Conservation (phyloP, 768 basidiomycete genomes). For the Pleurotus citrinopileatus region DNA sequence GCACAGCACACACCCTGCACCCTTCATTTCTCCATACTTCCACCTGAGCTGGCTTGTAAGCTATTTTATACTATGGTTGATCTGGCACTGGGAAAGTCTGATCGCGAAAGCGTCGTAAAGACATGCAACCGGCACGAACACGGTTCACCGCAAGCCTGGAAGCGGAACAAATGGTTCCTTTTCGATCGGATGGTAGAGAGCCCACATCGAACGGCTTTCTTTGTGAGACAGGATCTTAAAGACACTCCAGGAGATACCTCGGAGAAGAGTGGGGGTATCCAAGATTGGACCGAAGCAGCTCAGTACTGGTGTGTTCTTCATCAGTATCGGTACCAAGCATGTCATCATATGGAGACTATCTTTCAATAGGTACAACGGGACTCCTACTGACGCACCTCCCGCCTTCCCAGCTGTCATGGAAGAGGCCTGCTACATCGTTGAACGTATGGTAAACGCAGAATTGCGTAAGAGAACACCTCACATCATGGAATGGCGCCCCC, state of each 20-base stretch:
- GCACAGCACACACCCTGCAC: slow-evolving; percentile 74
- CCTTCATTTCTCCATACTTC: slow-evolving; percentile 64
- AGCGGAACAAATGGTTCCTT: slow-evolving; percentile 80
- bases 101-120: too few species aligned
- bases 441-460: slow-evolving; percentile 68
- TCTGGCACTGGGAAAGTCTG: not conserved
- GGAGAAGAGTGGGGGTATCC: not conserved
- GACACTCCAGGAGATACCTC: slow-evolving; percentile 36
- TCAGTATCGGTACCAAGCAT: not conserved
- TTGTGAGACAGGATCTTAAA: slow-evolving; percentile 50
- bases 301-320: slow-evolving; percentile 57
- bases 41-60: slow-evolving; percentile 70
- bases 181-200: slow-evolving; percentile 81
- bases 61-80: slow-evolving; percentile 74
- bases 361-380: slow-evolving; percentile 75
- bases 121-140: not conserved
- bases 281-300: slow-evolving; percentile 64
- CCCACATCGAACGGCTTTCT: slow-evolving; percentile 82
- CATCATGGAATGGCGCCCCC: slow-evolving; percentile 62
- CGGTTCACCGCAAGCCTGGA: slow-evolving; percentile 53
- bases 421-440: slow-evolving; percentile 70
- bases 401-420: slow-evolving; percentile 71
- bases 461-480: slow-evolving; percentile 59
- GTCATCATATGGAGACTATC: not conserved
- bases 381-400: slow-evolving; percentile 50